Base-by-base conservation (phyloP, 768 basidiomycete species). In the Auricularia sp. region DNA sequence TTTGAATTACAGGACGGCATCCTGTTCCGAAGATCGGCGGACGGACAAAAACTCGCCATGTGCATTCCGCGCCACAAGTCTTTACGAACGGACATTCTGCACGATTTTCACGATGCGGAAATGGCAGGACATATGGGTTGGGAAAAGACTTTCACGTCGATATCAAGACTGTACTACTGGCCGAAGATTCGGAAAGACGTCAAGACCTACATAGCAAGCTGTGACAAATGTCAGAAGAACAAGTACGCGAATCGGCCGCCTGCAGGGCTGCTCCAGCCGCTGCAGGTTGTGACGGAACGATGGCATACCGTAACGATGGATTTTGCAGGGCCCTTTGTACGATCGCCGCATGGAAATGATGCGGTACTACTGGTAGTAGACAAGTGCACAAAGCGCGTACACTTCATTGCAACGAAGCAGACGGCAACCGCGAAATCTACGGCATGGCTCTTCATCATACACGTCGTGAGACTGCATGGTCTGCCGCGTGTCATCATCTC, bases 281-380 rank as follows among this genome's bases (percentile, higher is more conserved):
- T 65, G 10, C 64, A 36, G 5, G 62, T 71, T 1, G 69, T 66
- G 1, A 16, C 42, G n/a, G 59, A 61, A 0, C 68, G 67, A 4
- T 73, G 72, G 62, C 65, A 73, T 54, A 61, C 67, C 3, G 61
- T 74, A 1, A 62, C 69, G 0, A 62, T 68, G n/a, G 70, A 74
- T 65, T 68, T n/a, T 71, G 75, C 58, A 69, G 62, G 0, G 53
- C 67, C 18, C 66, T 75, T 6, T 72, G 72, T 4, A 23, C 63
- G 36, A 66, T 35, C 12, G 16, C 39, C 39, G 12, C 39, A 67
- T 35, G 67, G 69, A 3, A 39, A 39, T 12, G 39, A 39, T 39
- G 12, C 39, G 12, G 39, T 39, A 12, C 39, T 39, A 7, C 7
- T 39, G 12, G 39, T 39, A 7, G 39, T 39, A 7, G 39, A 39